Evolutionary conservation across 2,329 filamentous ascomycete genomes (phyloP).

Genomic region (Aotearoamyces nothofagi): DNA sequence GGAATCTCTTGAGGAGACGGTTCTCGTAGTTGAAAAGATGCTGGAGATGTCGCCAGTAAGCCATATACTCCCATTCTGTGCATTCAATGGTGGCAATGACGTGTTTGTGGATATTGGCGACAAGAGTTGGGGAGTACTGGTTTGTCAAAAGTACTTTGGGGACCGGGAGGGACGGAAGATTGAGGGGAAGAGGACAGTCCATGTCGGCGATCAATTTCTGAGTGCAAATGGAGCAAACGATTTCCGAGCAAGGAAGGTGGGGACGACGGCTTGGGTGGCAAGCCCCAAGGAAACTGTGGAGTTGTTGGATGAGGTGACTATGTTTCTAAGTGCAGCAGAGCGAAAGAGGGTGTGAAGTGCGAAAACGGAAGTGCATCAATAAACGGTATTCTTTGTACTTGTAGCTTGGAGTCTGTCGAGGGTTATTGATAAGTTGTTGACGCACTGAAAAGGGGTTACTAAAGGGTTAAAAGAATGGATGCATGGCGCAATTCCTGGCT

Average conservation of each 20-base stretch:
- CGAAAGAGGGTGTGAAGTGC: slow-evolving; percentile 1
- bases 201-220: slow-evolving; percentile 94
- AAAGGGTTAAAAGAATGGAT: no score
- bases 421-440: no score
- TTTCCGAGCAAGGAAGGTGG: slow-evolving; percentile 85
- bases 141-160: slow-evolving; percentile 84
- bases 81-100: slow-evolving; percentile 95
- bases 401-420: not conserved
- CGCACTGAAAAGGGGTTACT: no score
- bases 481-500: no score
- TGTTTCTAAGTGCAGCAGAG: slow-evolving; percentile 21
- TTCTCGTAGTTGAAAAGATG: slow-evolving; percentile 84
- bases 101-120: slow-evolving; percentile 98
- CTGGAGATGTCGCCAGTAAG: slow-evolving; percentile 68
- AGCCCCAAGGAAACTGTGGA: slow-evolving; percentile 83
- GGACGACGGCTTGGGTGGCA: slow-evolving; percentile 94
- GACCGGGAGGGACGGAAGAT: slow-evolving; percentile 26
- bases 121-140: slow-evolving; percentile 88
- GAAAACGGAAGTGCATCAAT: not conserved
- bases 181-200: slow-evolving; percentile 64
- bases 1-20: slow-evolving; percentile 89
- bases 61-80: slow-evolving; percentile 68
- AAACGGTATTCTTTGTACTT: not conserved
- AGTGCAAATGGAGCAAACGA: slow-evolving; percentile 82
- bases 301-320: slow-evolving; percentile 67